Evolutionary conservation across 257 asterid species (phyloP).

Genomic region (Ocimum tenuiflorum): DNA sequence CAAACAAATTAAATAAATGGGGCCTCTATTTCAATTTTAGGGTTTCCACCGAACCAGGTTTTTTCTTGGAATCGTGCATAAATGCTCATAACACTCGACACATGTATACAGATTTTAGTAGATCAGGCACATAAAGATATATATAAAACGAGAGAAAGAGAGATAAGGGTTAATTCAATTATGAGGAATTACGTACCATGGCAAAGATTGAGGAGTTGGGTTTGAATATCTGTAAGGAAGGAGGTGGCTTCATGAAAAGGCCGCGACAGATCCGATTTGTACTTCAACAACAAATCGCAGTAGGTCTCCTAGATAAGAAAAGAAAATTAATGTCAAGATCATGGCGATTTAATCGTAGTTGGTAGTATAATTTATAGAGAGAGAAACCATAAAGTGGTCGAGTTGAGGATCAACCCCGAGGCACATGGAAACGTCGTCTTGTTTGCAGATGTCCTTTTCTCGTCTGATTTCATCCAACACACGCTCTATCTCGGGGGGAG

Average conservation of each 20-base stretch:
- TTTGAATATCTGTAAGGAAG: conserved; percentile 58
- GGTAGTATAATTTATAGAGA: neutral
- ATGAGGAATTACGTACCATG: too few relatives aligned
- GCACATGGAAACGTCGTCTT: too few relatives aligned
- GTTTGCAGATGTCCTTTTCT: conserved; percentile 35
- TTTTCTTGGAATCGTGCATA: neutral
- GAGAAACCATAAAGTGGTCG: conserved; percentile 61
- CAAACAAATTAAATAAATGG: too few relatives aligned
- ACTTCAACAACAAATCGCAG: conserved; percentile 56
- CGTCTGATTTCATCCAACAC: conserved; percentile 42
- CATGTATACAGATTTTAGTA: neutral
- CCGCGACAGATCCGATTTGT: conserved; percentile 62
- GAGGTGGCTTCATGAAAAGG: conserved; percentile 88
- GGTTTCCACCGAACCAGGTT: conserved; percentile 22
- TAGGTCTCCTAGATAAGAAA: conserved; percentile 77
- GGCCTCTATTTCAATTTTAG: conserved; percentile 17
- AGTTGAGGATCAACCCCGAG: conserved; percentile 49
- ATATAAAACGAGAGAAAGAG: neutral
- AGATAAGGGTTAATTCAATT: too few relatives aligned
- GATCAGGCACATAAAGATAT: neutral
- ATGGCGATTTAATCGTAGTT: too few relatives aligned
- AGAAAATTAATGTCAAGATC: neutral
- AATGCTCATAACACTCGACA: neutral
- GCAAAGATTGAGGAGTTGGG: conserved; percentile 58
- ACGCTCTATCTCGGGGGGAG: conserved; percentile 44